These are phyloP conservation scores for Hibiscus syriacus DNA, from an alignment of 345 rosid genomes.

Conservation along the genomic window DNA sequence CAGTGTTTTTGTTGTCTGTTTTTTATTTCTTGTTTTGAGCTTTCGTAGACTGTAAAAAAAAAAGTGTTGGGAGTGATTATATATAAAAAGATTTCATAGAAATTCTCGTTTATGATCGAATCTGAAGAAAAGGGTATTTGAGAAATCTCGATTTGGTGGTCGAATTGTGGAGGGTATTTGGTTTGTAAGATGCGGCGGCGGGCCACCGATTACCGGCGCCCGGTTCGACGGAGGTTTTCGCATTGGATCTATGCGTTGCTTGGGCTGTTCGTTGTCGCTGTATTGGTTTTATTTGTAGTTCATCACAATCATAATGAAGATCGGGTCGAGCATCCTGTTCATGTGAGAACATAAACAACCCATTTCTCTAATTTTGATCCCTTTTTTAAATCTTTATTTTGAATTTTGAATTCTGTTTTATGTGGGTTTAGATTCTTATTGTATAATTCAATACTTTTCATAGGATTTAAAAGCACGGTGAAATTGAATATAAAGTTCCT, in stretches of 20 bases:
- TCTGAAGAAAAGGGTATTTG: slow-evolving; percentile 19
- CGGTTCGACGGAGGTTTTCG: slow-evolving; percentile 75
- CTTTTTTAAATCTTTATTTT: background rate
- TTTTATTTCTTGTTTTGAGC: background rate
- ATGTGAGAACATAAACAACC: slow-evolving; percentile 19
- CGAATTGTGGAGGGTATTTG: slow-evolving; percentile 32
- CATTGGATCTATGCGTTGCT: slow-evolving; percentile 81
- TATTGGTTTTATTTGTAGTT: slow-evolving; percentile 67
- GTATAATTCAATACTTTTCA: background rate
- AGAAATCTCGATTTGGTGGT: slow-evolving; percentile 33
- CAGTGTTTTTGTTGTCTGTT: background rate
- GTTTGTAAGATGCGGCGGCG: slow-evolving; percentile 75
- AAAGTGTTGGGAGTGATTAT: background rate
- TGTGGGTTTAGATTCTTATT: slow-evolving; percentile 11
- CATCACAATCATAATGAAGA: slow-evolving; percentile 81
- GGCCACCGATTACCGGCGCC: slow-evolving; percentile 95
- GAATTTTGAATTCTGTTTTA: background rate
- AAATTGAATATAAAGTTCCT: background rate
- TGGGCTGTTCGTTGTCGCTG: slow-evolving; percentile 59
- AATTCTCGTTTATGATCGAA: slow-evolving; percentile 10
- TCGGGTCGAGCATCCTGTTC: slow-evolving; percentile 36
- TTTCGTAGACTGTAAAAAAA: background rate
- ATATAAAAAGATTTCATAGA: background rate
- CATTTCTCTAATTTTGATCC: slow-evolving; percentile 2
- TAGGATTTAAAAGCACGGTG: background rate